Conservation (phyloP, 495 filamentous ascomycete genomes). For the Annulohypoxylon maeteangense region DNA sequence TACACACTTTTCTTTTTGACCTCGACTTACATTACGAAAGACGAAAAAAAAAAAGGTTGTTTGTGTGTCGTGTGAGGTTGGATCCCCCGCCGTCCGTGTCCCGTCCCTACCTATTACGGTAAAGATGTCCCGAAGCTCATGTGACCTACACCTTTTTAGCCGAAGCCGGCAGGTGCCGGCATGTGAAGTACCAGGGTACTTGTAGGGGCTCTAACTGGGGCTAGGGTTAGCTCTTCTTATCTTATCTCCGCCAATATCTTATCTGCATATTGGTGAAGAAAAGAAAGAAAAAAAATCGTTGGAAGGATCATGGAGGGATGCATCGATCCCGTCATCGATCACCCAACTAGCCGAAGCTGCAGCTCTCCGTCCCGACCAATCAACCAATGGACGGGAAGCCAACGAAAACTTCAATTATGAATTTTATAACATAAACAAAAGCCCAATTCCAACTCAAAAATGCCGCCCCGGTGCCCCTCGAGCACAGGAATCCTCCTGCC, state of each 20-base stretch:
- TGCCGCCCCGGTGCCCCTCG: conserved; percentile 59
- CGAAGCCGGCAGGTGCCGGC: conserved; percentile 40
- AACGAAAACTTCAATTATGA: conserved; percentile 18
- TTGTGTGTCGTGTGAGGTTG: conserved; percentile 29
- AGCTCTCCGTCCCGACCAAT: background rate
- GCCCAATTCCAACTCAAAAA: conserved; percentile 37
- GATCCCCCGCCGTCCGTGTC: conserved; percentile 16
- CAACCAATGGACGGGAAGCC: background rate
- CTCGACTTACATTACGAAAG: background rate
- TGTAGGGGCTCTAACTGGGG: conserved; percentile 1
- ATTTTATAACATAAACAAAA: conserved; percentile 4
- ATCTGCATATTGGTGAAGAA: conserved; percentile 15
- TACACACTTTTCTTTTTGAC: background rate
- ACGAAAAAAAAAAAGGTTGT: conserved; percentile 3
- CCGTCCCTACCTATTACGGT: conserved; percentile 34
- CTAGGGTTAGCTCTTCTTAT: conserved; percentile 24
- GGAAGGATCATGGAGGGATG: background rate
- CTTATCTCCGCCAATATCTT: conserved; percentile 35
- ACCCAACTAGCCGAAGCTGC: conserved; percentile 9
- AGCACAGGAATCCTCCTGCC: conserved; percentile 64
- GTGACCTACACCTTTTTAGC: conserved; percentile 35
- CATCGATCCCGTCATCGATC: background rate
- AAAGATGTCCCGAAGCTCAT: conserved; percentile 43
- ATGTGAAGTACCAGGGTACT: conserved; percentile 12
- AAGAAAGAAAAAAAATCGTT: conserved; percentile 2